Conservation (phyloP, 2,329 filamentous ascomycete species). For the Aureobasidium namibiae region DNA sequence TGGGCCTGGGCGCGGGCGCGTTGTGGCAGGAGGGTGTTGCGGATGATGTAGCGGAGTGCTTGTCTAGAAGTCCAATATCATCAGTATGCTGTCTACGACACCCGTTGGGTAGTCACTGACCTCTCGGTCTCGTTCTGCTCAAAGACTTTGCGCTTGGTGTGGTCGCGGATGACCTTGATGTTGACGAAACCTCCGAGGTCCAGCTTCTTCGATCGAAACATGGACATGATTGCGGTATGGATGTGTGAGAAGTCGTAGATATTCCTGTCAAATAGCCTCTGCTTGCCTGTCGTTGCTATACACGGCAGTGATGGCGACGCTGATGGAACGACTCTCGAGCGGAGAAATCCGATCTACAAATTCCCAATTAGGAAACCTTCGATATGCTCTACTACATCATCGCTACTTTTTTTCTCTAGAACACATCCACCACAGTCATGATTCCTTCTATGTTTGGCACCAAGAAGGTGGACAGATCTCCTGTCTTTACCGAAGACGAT, state of each 20-base stretch:
- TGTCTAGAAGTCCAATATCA: constrained; percentile 50
- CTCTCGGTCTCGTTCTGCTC: constrained; percentile 80
- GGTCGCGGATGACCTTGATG: constrained; percentile 78
- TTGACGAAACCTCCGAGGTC: constrained; percentile 86
- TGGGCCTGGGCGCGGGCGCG: constrained; percentile 85
- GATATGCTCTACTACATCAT: constrained; percentile 2
- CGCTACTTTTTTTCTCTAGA: background rate
- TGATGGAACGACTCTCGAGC: background rate
- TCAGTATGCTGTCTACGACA: background rate
- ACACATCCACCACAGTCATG: background rate
- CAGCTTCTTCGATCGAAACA: constrained; percentile 84
- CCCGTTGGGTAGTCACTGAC: constrained; percentile 35
- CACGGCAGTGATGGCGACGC: background rate
- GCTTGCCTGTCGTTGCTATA: background rate
- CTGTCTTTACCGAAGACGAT: constrained; percentile 7
- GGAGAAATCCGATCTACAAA: background rate
- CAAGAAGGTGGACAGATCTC: background rate
- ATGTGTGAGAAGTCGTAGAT: background rate
- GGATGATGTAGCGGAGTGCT: constrained; percentile 74
- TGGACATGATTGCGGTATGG: constrained; percentile 32
- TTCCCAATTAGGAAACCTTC: constrained; percentile 6
- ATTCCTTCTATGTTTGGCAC: background rate
- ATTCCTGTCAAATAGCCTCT: background rate
- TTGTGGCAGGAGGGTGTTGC: constrained; percentile 77
- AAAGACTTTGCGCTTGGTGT: constrained; percentile 93